Conservation (phyloP, 192 early-diverging fungal genomes). For the Umbelopsis sp. region DNA sequence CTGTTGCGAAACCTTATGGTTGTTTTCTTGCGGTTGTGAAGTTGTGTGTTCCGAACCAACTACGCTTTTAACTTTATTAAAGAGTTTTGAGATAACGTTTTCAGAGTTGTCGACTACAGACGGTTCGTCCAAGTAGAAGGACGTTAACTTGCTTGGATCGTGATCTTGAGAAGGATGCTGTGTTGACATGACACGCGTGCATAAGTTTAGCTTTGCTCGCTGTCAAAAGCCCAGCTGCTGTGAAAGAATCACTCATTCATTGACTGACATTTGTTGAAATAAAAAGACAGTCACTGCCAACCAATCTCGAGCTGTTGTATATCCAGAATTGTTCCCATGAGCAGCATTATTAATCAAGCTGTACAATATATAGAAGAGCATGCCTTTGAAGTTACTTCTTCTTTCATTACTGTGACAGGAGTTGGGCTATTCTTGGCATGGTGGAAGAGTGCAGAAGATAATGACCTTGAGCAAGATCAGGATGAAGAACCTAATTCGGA, state of each 20-base stretch:
- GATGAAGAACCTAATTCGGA: neutral
- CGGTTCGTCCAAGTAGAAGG: conserved; percentile 1
- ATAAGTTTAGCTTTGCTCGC: conserved; percentile 3
- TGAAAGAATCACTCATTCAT: too few relatives aligned
- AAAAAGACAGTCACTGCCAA: neutral
- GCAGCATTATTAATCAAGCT: neutral
- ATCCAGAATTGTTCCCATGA: neutral
- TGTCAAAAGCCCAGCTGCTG: neutral
- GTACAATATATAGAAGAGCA: neutral
- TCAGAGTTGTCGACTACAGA: neutral
- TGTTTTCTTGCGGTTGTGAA: neutral
- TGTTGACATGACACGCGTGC: conserved; percentile 11
- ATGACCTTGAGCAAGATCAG: neutral
- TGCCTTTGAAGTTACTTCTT: neutral
- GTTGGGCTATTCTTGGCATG: neutral
- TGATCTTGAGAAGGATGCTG: neutral
- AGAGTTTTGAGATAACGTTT: conserved; percentile 5
- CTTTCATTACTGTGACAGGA: neutral
- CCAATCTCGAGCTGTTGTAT: neutral
- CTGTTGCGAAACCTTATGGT: neutral
- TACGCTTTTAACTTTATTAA: conserved; percentile 8
- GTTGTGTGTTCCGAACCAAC: neutral
- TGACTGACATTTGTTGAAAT: too few relatives aligned
- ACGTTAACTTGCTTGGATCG: neutral
- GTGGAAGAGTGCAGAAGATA: neutral